Evolutionary conservation across 2,329 filamentous ascomycete genomes (phyloP), one percentile per base, ranked within the genome.

Genomic region (Pezicula carpinea): DNA sequence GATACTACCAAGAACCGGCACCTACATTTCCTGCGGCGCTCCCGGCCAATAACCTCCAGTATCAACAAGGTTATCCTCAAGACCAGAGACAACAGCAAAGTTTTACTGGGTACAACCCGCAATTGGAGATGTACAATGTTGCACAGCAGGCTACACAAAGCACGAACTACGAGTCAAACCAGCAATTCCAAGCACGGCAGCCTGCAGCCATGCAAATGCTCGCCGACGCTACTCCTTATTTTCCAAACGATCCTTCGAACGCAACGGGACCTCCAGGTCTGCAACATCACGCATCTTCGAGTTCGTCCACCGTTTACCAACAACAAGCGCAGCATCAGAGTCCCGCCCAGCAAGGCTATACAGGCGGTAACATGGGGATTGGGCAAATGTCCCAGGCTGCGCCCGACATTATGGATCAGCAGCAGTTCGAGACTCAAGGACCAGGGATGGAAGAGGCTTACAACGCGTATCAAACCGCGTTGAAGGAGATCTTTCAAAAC

Each of bases 191-290:
- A 62, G 73, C 82, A 58, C 83, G 86, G 72, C 87, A 89, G 64
- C 79, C 85, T 69, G 81, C 85, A 75, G 80, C 79, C 51, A 80
- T 93, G 70, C 86, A 89, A 65, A 87, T 89, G 70, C 76, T 91
- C 66, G 72, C 82, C 64, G 82, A 89, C 51, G 76, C 84, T 63
- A 76, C 84, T 71, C 84, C 85, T 62, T 96, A 93, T 73, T 91
- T 89, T 68, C 70, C 78, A 58, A 76, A 74, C 67, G 84, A 87
- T 63, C 74, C 83, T 63, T 73, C 79, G 58, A 83, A 76, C 62
- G 69, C 77, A 53, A 73, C 83, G 49, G 75, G 76, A 57, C 71
- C 84, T 26, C 69, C 78, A 55, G 72, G 66, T 44, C 59, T 81
- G 51, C 76, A 77, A 53, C 65, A 73, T 32, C 69, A 78, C 56